Base-by-base conservation (phyloP, 805 yeast species). In the Hanseniaspora pseudoguilliermondii region DNA sequence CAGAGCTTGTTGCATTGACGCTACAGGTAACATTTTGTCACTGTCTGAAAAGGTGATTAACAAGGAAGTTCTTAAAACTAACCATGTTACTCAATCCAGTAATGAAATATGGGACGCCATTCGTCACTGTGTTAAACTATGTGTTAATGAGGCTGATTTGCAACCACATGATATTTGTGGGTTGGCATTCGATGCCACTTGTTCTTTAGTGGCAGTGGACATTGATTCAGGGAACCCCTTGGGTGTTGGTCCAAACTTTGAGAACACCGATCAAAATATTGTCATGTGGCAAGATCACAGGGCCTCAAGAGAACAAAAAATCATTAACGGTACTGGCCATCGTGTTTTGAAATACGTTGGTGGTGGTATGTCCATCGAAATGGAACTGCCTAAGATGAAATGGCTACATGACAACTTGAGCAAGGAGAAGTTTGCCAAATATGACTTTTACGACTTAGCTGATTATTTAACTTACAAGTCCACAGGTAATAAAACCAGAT, bases 271-370 rank as follows among this genome's bases (percentile, higher is more conserved):
- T 59, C 95, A 90, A 66, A 89, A 93, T 69, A 83, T 93, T 63
- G 81, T 93, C 53, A 71, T 93, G 60, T 93, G 98, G 98, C 91
- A 93, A 97, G 98, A 93, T 72, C 98, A 93, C 69, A 79, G 98
- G 60, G 97, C 97, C 0, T 82, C 76, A 16, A 73, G 74, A 8
- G 96, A 91, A 66, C 89, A 96, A 15, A 73, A 80, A 56, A 78
- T 73, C 57, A 89, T 93, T 67, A 91, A 91, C 69, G 79, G 83
- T 43, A 84, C 96, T 0, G 77, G 78, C 38, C 95, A 88, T 65
- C 80, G 79, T 64, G 80, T 86, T 57, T 75, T 93, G 64, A 84
- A 86, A 67, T 93, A 87, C 67, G 97, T 93, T 20, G 98, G 98
- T 58, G 97, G 97, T 20, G 83, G 82, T 63, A 91, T 93, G 97